A percentile compares a stretch with the other conserved stretches of the same genome.
Conservation (phyloP, 1,139 yeast genomes). For the Yamadazyma diddensiae region DNA sequence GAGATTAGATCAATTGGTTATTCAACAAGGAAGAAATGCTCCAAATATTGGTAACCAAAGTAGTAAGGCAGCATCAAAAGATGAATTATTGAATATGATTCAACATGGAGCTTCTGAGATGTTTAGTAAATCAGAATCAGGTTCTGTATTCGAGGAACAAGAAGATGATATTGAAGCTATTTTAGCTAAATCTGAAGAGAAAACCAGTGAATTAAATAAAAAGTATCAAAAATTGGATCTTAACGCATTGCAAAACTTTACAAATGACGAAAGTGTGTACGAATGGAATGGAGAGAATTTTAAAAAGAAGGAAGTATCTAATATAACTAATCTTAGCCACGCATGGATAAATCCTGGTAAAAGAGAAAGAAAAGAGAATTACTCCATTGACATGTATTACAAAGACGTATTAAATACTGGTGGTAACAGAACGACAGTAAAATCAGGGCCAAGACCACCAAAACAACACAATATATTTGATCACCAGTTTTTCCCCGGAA, state of each 20-base stretch:
- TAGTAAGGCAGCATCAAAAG: constrained; percentile 53
- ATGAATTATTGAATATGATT: constrained; percentile 74
- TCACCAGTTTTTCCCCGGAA: constrained; percentile 69
- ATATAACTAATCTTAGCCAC: constrained; percentile 40
- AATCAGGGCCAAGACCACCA: constrained; percentile 59
- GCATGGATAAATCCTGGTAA: constrained; percentile 75
- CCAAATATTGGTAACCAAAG: constrained; percentile 38
- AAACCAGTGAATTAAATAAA: constrained; percentile 59
- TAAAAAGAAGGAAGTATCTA: constrained; percentile 54
- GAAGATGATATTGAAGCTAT: constrained; percentile 57
- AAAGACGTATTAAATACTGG: constrained; percentile 70
- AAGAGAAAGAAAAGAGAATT: constrained; percentile 76
- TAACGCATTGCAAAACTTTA: constrained; percentile 73
- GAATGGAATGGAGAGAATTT: constrained; percentile 87
- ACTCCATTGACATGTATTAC: constrained; percentile 75
- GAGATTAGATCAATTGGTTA: constrained; percentile 75
- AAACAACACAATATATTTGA: constrained; percentile 67
- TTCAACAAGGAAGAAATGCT: constrained; percentile 66
- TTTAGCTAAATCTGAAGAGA: constrained; percentile 58
- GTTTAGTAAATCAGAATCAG: constrained; percentile 29
- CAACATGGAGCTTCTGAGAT: constrained; percentile 75
- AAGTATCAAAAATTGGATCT: constrained; percentile 66
- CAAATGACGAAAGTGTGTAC: constrained; percentile 64
- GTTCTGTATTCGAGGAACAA: constrained; percentile 20
- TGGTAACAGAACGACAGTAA: constrained; percentile 30